Conservation (phyloP, 768 basidiomycete genomes). For the Hygrophorus pudorinus region DNA sequence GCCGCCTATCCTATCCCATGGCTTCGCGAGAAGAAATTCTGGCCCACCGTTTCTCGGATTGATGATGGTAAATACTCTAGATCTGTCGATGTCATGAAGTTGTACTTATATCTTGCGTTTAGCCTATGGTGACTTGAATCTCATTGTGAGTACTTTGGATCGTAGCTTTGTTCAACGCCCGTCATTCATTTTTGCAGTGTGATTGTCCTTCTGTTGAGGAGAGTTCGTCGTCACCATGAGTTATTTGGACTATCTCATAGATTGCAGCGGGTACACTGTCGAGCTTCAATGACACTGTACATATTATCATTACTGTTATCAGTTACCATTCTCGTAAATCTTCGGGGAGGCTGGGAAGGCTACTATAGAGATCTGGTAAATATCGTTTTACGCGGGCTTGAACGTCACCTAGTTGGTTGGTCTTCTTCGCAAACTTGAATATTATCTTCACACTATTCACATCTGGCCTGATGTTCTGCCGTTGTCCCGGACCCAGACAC, state of each 20-base stretch:
- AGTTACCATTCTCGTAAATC: slow-evolving; percentile 15
- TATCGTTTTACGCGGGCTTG: slow-evolving; percentile 31
- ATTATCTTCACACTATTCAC: slow-evolving; percentile 41
- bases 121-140: slow-evolving; percentile 92
- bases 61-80: slow-evolving; percentile 67
- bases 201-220: slow-evolving; percentile 85
- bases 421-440: slow-evolving; percentile 39
- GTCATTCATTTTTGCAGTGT: slow-evolving; percentile 45
- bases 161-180: slow-evolving; percentile 2
- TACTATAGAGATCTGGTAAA: slow-evolving; percentile 30
- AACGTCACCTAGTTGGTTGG: slow-evolving; percentile 34
- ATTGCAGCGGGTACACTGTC: slow-evolving; percentile 27
- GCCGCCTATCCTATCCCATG: slow-evolving; percentile 87
- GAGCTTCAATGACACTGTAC: slow-evolving; percentile 36
- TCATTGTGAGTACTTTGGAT: slow-evolving; percentile 50
- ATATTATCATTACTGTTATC: slow-evolving; percentile 43
- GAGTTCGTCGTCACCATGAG: slow-evolving; percentile 30
- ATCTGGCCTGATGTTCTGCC: slow-evolving; percentile 34
- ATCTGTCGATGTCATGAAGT: neutral
- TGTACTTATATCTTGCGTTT: slow-evolving; percentile 6
- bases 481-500: slow-evolving; percentile 53
- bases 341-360: slow-evolving; percentile 11
- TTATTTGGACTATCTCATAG: slow-evolving; percentile 14
- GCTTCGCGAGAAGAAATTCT: slow-evolving; percentile 87
- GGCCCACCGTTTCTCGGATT: slow-evolving; percentile 87